phyloP scores from a whole-genome alignment of 2,329 filamentous ascomycete genomes.

The Colletotrichum liaoningense region DNA sequence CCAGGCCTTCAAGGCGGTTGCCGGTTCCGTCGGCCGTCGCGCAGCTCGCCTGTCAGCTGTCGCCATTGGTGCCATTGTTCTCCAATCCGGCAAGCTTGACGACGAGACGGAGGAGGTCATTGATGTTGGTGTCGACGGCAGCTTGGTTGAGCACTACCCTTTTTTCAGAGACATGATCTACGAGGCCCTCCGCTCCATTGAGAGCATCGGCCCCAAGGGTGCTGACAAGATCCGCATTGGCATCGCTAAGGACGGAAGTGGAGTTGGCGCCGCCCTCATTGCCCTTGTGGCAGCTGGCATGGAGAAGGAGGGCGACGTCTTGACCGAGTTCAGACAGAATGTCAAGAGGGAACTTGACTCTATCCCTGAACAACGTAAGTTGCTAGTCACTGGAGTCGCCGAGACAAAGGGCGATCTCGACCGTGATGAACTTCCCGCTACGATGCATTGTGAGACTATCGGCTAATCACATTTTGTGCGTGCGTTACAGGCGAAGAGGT shows the following conservation, averaged over 20 bases:
- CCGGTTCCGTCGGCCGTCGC: slow-evolving; percentile 86
- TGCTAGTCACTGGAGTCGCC: neutral
- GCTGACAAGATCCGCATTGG: slow-evolving; percentile 92
- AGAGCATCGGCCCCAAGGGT: slow-evolving; percentile 80
- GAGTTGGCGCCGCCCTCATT: slow-evolving; percentile 94
- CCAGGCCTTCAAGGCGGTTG: slow-evolving; percentile 85
- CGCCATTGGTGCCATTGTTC: slow-evolving; percentile 84
- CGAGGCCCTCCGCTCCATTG: slow-evolving; percentile 80
- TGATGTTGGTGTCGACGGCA: slow-evolving; percentile 95
- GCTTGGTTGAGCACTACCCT: slow-evolving; percentile 95
- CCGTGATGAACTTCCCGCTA: slow-evolving; percentile 35
- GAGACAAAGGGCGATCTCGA: slow-evolving; percentile 35
- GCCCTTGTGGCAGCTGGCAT: slow-evolving; percentile 85
- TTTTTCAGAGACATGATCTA: slow-evolving; percentile 90
- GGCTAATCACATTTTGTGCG: slow-evolving; percentile 39
- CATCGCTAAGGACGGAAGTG: slow-evolving; percentile 96
- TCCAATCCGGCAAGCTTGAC: slow-evolving; percentile 80
- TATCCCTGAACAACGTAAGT: slow-evolving; percentile 47
- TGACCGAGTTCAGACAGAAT: slow-evolving; percentile 54
- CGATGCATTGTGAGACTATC: neutral
- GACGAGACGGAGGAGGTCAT: slow-evolving; percentile 75
- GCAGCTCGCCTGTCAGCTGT: slow-evolving; percentile 90
- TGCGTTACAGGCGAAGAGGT: slow-evolving; percentile 45
- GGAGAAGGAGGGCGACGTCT: slow-evolving; percentile 62
- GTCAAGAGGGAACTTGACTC: slow-evolving; percentile 49